Conservation (phyloP, 306 rosid species). For the Morella rubra region DNA sequence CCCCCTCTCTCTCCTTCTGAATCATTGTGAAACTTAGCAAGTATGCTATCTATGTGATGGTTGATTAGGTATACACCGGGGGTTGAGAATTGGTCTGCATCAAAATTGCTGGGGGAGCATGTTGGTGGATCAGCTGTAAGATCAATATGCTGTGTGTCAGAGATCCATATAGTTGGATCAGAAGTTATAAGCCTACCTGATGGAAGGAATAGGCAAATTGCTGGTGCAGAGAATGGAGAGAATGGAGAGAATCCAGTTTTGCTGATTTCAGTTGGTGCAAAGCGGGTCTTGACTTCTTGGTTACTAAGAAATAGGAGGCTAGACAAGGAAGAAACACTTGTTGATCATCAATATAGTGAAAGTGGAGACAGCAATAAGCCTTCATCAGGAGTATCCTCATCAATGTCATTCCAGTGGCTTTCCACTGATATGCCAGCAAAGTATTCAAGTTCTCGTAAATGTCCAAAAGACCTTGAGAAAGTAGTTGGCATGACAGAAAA, state of each 20-base stretch:
- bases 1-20: too few relatives aligned
- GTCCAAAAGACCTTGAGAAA: conserved; percentile 31
- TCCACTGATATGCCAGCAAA: conserved; percentile 93
- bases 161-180: conserved; percentile 52
- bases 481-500: conserved; percentile 32
- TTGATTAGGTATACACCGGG: conserved; percentile 69
- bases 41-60: conserved; percentile 23
- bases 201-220: conserved; percentile 27
- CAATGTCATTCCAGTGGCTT: conserved; percentile 95
- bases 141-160: conserved; percentile 75
- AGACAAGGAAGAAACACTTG: conserved; percentile 33
- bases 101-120: conserved; percentile 95
- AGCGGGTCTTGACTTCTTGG: conserved; percentile 96
- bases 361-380: conserved; percentile 30
- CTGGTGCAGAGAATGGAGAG: conserved; percentile 37
- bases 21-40: neutral
- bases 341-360: conserved; percentile 36
- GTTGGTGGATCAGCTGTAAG: conserved; percentile 98
- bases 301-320: conserved; percentile 52
- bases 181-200: conserved; percentile 23
- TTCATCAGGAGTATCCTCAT: conserved; percentile 42
- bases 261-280: conserved; percentile 93
- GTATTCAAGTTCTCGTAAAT: conserved; percentile 42
- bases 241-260: conserved; percentile 53
- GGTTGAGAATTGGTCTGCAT: conserved; percentile 65